Percentiles rank a stretch among this genome's conserved stretches.
These are phyloP conservation scores for Ramaria rubella DNA, from an alignment of 768 basidiomycete species.

Conservation along the genomic window DNA sequence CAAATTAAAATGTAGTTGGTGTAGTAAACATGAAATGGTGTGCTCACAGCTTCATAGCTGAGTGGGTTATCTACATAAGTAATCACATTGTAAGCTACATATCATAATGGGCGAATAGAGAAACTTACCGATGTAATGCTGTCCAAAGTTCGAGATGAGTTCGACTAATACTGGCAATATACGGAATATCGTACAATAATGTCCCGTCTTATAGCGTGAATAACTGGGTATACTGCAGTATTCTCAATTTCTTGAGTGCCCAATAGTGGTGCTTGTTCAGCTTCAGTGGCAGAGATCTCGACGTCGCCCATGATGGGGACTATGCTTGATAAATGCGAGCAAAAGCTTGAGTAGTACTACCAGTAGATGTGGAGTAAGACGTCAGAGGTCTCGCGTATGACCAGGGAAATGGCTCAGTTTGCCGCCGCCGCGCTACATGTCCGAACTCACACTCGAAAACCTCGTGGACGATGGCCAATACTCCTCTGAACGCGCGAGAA, in stretches of 20 bases:
- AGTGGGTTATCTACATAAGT: slow-evolving; percentile 70
- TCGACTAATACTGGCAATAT: background rate
- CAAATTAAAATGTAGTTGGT: background rate
- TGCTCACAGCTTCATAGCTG: slow-evolving; percentile 66
- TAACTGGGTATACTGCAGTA: slow-evolving; percentile 5
- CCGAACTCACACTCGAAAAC: slow-evolving; percentile 70
- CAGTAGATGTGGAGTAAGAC: background rate
- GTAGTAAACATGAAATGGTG: background rate
- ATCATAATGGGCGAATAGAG: background rate
- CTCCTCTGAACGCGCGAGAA: slow-evolving; percentile 65
- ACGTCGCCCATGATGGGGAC: background rate
- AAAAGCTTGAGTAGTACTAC: background rate
- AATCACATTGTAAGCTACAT: background rate
- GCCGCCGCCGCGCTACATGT: slow-evolving; percentile 34
- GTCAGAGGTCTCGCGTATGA: background rate
- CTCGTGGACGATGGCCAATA: slow-evolving; percentile 76
- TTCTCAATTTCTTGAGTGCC: slow-evolving; percentile 7
- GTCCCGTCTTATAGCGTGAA: slow-evolving; percentile 11
- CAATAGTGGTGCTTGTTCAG: background rate
- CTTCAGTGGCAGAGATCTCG: background rate
- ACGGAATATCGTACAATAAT: slow-evolving; percentile 10
- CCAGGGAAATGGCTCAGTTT: background rate
- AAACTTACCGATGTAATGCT: slow-evolving; percentile 28
- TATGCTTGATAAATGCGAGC: background rate
- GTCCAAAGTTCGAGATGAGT: background rate